Evolutionary conservation across 768 basidiomycete genomes (phyloP).

Genomic region (Lactarius psammicola): DNA sequence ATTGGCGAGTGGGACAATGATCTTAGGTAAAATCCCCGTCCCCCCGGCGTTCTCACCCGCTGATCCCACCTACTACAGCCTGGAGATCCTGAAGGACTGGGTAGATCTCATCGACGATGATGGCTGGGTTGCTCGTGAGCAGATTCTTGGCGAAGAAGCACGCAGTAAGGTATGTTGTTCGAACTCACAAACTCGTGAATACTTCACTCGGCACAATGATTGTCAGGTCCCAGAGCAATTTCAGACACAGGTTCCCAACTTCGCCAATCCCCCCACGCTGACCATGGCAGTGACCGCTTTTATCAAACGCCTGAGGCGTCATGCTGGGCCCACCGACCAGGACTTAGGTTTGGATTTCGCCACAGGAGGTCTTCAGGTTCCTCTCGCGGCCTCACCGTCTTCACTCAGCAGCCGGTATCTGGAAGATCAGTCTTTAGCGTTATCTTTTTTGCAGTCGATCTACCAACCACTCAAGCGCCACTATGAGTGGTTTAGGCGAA

Average conservation of each 20-base stretch:
- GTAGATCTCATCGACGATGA: conserved; percentile 87
- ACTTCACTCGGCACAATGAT: conserved; percentile 9
- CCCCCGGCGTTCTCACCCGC: not conserved
- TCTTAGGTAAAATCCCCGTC: conserved; percentile 51
- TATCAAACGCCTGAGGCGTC: conserved; percentile 65
- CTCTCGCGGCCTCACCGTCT: conserved; percentile 37
- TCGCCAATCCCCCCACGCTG: conserved; percentile 94
- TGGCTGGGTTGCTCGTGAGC: conserved; percentile 95
- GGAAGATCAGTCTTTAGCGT: conserved; percentile 58
- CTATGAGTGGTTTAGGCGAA: conserved; percentile 95
- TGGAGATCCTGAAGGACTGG: conserved; percentile 91
- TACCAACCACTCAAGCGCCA: conserved; percentile 85
- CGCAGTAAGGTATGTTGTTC: conserved; percentile 69
- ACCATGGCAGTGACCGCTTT: conserved; percentile 92
- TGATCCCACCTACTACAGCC: conserved; percentile 41
- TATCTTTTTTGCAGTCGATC: conserved; percentile 71
- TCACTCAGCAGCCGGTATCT: conserved; percentile 42
- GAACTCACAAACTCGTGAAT: not conserved
- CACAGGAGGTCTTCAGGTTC: conserved; percentile 52
- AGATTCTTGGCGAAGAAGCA: conserved; percentile 95
- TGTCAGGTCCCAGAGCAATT: conserved; percentile 82
- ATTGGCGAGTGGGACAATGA: conserved; percentile 94
- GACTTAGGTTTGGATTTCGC: conserved; percentile 67
- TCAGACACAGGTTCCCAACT: conserved; percentile 88
- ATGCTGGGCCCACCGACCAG: conserved; percentile 49